phyloP scores from a whole-genome alignment of 176 grass and related monocot genomes.

The Carex myosuroides region DNA sequence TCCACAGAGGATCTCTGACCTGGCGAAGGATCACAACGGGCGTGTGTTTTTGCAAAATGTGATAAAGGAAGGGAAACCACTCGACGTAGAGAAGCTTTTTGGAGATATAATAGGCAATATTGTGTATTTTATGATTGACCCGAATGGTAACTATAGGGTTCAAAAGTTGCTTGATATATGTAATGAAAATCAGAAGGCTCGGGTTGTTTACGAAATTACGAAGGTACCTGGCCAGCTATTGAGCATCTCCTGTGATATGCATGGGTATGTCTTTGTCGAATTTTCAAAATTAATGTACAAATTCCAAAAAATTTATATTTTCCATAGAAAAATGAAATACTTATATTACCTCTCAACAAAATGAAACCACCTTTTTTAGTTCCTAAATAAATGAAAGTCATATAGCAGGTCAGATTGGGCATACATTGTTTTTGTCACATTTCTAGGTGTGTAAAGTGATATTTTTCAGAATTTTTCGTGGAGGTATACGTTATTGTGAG shows the following conservation, averaged over 20 bases:
- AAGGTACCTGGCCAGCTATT: slow-evolving; percentile 40
- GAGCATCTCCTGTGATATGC: slow-evolving; percentile 56
- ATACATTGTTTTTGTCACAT: neutral
- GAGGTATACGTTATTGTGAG: neutral
- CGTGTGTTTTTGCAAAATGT: slow-evolving; percentile 55
- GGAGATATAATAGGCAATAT: slow-evolving; percentile 54
- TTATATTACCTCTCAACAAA: neutral
- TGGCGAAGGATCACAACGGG: slow-evolving; percentile 64
- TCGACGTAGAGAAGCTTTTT: slow-evolving; percentile 52
- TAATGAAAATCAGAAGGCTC: slow-evolving; percentile 40
- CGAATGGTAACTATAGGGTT: slow-evolving; percentile 62
- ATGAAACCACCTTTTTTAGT: neutral
- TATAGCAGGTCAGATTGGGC: neutral
- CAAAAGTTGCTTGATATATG: slow-evolving; percentile 65
- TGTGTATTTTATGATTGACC: slow-evolving; percentile 66
- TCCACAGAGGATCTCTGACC: slow-evolving; percentile 34
- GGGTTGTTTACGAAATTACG: slow-evolving; percentile 61
- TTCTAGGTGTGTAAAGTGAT: neutral
- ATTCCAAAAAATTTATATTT: neutral
- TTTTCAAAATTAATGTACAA: neutral
- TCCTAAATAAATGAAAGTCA: neutral
- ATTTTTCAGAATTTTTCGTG: neutral
- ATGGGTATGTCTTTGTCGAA: slow-evolving; percentile 49
- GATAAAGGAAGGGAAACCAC: slow-evolving; percentile 45
- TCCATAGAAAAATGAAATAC: neutral